These are phyloP conservation scores for Incumbomyces delicatus DNA, from an alignment of 2,329 filamentous ascomycete genomes.

Conservation along the genomic window DNA sequence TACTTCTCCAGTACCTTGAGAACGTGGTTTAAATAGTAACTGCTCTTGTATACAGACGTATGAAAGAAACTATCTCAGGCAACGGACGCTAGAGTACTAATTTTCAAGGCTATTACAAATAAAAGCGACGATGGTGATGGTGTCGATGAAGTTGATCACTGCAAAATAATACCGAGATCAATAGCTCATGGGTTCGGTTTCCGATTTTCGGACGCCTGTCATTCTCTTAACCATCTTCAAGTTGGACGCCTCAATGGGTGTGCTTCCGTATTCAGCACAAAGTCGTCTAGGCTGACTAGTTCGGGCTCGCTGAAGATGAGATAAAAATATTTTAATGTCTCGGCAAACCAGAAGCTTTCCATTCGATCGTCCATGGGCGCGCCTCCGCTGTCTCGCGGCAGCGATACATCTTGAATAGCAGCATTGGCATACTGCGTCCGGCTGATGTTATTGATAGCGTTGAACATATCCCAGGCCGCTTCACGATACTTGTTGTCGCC, in stretches of 20 bases:
- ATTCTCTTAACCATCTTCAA: too few species aligned
- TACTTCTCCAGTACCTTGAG: too few species aligned
- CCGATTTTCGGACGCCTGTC: too few species aligned
- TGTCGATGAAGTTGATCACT: too few species aligned
- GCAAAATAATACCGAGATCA: too few species aligned
- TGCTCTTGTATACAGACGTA: too few species aligned
- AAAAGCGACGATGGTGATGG: too few species aligned
- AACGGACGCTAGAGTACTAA: too few species aligned
- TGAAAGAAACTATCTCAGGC: too few species aligned
- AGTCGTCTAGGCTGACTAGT: constrained; percentile 33
- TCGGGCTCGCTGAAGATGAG: constrained; percentile 34
- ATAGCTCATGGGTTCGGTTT: too few species aligned
- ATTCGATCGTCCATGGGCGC: constrained; percentile 29
- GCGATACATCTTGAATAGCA: constrained; percentile 55
- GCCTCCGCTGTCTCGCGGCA: background rate
- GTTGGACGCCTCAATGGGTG: constrained; percentile 26
- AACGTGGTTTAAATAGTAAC: too few species aligned
- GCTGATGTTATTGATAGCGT: constrained; percentile 58
- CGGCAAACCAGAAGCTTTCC: constrained; percentile 38
- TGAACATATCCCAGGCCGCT: constrained; percentile 79
- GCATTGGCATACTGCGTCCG: constrained; percentile 58
- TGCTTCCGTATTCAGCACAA: constrained; percentile 36
- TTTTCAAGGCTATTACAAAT: too few species aligned
- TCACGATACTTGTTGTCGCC: constrained; percentile 67
- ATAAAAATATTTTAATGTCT: constrained; percentile 38